phyloP scores from a whole-genome alignment of 345 rosid genomes.

The Raphanus raphanistrum region DNA sequence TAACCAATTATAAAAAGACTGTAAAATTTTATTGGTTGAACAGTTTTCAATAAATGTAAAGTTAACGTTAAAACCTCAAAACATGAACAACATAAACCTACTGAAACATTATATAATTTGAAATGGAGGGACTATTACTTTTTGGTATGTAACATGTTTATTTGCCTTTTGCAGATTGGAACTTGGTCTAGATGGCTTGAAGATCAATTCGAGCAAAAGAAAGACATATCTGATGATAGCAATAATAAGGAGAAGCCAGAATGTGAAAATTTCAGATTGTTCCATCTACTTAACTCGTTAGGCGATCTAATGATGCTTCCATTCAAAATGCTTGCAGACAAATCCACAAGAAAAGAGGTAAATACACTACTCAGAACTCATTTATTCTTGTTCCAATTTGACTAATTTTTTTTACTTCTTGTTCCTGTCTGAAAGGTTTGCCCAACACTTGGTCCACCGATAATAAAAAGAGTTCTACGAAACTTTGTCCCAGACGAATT shows the following conservation, averaged over 20 bases:
- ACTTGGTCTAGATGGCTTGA: slow-evolving; percentile 97
- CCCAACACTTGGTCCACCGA: slow-evolving; percentile 63
- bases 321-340: slow-evolving; percentile 74
- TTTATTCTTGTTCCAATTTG: slow-evolving; percentile 2
- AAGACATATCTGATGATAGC: slow-evolving; percentile 40
- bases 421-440: slow-evolving; percentile 56
- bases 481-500: slow-evolving; percentile 89
- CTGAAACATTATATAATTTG: too few relatives aligned
- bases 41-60: too few relatives aligned
- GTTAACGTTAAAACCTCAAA: too few relatives aligned
- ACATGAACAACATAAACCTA: too few relatives aligned
- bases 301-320: slow-evolving; percentile 99
- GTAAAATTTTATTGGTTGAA: too few relatives aligned
- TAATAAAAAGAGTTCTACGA: slow-evolving; percentile 64
- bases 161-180: slow-evolving; percentile 57
- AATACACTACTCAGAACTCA: not conserved
- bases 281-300: slow-evolving; percentile 73
- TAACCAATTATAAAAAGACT: too few relatives aligned
- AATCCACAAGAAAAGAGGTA: slow-evolving; percentile 79
- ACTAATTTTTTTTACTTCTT: not conserved
- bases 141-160: slow-evolving; percentile 12
- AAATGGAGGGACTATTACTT: not conserved
- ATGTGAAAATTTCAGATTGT: slow-evolving; percentile 60
- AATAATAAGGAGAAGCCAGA: slow-evolving; percentile 37
- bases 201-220: slow-evolving; percentile 72